Evolutionary conservation across 345 rosid species (phyloP).

Genomic region (Mallotus nudiflorus): DNA sequence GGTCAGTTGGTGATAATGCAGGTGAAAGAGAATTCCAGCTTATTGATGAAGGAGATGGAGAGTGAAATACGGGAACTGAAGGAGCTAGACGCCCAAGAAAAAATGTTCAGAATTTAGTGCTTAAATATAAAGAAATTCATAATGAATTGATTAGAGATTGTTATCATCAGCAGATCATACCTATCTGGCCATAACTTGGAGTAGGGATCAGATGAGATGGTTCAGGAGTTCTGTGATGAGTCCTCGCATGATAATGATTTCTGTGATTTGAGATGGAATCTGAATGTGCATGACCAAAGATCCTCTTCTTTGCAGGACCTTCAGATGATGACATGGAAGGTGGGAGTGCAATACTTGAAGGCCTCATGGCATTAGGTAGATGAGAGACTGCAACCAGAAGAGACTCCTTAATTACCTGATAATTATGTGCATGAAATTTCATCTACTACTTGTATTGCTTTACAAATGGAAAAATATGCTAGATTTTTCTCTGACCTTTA

Average conservation of each 20-base stretch:
- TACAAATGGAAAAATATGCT: neutral
- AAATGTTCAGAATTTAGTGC: neutral
- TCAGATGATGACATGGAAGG: conserved; percentile 39
- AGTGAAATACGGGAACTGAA: conserved; percentile 30
- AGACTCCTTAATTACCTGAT: conserved; percentile 9
- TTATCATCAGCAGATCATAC: conserved; percentile 18
- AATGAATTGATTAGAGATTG: neutral
- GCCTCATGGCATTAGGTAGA: conserved; percentile 30
- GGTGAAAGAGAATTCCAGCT: conserved; percentile 37
- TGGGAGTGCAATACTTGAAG: conserved; percentile 52
- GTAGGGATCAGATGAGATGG: conserved; percentile 30
- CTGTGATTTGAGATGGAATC: conserved; percentile 33
- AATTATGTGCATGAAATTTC: neutral
- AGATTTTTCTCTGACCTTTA: conserved; percentile 30
- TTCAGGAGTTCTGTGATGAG: conserved; percentile 25
- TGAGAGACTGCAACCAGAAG: conserved; percentile 34
- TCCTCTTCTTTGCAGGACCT: conserved; percentile 29
- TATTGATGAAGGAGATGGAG: conserved; percentile 28
- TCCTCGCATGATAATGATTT: conserved; percentile 32
- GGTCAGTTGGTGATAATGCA: conserved; percentile 31
- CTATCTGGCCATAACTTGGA: conserved; percentile 29
- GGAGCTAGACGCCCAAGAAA: conserved; percentile 28
- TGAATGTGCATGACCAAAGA: conserved; percentile 29
- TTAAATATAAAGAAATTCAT: neutral
- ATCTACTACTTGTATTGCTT: neutral